These are phyloP conservation scores for Suillus alpinus DNA, from an alignment of 768 basidiomycete genomes.

Conservation along the genomic window DNA sequence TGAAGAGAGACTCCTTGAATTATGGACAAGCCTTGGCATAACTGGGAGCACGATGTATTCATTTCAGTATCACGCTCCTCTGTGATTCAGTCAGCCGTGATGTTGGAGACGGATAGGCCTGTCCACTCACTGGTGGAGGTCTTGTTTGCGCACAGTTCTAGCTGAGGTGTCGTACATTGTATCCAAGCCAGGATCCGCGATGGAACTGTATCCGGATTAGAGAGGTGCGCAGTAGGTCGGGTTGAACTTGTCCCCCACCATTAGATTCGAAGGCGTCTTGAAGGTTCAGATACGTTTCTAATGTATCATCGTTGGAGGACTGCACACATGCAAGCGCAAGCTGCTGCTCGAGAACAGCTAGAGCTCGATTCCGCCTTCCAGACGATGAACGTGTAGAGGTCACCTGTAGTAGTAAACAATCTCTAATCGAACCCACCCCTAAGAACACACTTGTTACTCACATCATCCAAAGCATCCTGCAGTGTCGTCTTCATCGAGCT, in stretches of 20 bases:
- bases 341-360: slow-evolving; percentile 54
- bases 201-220: slow-evolving; percentile 50
- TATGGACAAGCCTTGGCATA: slow-evolving; percentile 60
- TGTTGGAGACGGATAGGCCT: background rate
- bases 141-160: slow-evolving; percentile 51
- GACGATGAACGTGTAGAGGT: slow-evolving; percentile 57
- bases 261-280: slow-evolving; percentile 86
- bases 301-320: slow-evolving; percentile 41
- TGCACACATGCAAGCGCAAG: slow-evolving; percentile 49
- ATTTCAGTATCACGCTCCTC: slow-evolving; percentile 49
- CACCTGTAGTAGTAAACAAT: slow-evolving; percentile 44
- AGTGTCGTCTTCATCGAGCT: slow-evolving; percentile 43
- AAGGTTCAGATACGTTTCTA: slow-evolving; percentile 56
- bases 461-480: slow-evolving; percentile 67
- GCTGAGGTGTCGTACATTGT: slow-evolving; percentile 41
- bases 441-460: slow-evolving; percentile 30
- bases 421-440: background rate
- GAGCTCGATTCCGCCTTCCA: slow-evolving; percentile 49
- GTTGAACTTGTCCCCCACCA: slow-evolving; percentile 41
- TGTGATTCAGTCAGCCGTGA: slow-evolving; percentile 15
- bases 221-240: background rate
- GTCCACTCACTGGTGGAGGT: slow-evolving; percentile 39
- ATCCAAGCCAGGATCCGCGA: slow-evolving; percentile 66
- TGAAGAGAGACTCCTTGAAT: slow-evolving; percentile 75
- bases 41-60: slow-evolving; percentile 45